phyloP scores from a whole-genome alignment of 75 land plant genomes.

The Sequoia sempervirens region DNA sequence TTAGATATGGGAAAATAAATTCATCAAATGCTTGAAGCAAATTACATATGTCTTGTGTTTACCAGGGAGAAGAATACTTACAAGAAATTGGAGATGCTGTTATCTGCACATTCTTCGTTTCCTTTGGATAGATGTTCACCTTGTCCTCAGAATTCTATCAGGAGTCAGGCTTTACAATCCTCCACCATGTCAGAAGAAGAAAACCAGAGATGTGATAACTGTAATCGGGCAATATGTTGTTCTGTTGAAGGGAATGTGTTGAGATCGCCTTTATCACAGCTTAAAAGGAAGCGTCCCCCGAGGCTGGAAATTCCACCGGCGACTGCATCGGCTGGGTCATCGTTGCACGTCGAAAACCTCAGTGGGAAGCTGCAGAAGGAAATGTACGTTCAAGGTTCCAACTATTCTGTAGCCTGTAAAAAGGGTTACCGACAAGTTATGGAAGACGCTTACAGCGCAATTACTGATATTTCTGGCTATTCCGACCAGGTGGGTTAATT shows the following conservation, averaged over 20 bases:
- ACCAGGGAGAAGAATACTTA: too few relatives aligned
- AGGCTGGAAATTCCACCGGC: slow-evolving; percentile 24
- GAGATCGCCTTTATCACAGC: neutral
- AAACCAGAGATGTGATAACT: neutral
- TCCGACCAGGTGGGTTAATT: slow-evolving; percentile 18
- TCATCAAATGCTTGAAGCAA: too few relatives aligned
- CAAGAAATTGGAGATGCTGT: too few relatives aligned
- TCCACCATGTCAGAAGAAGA: neutral
- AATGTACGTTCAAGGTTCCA: slow-evolving; percentile 19
- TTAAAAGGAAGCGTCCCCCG: slow-evolving; percentile 30
- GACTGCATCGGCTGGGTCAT: neutral
- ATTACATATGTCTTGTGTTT: too few relatives aligned
- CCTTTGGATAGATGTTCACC: too few relatives aligned
- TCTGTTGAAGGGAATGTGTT: neutral
- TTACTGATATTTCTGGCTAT: slow-evolving; percentile 17
- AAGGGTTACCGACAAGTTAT: slow-evolving; percentile 25
- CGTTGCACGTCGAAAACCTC: neutral
- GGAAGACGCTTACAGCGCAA: slow-evolving; percentile 35
- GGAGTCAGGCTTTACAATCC: neutral
- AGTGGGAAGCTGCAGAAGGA: slow-evolving; percentile 7
- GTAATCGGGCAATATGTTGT: neutral
- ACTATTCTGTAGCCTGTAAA: slow-evolving; percentile 21
- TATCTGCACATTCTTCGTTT: too few relatives aligned
- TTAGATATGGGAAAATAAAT: too few relatives aligned
- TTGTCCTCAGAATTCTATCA: too few relatives aligned